Evolutionary conservation across 805 yeast genomes (phyloP).

Genomic region (Wickerhamiella nectarea): DNA sequence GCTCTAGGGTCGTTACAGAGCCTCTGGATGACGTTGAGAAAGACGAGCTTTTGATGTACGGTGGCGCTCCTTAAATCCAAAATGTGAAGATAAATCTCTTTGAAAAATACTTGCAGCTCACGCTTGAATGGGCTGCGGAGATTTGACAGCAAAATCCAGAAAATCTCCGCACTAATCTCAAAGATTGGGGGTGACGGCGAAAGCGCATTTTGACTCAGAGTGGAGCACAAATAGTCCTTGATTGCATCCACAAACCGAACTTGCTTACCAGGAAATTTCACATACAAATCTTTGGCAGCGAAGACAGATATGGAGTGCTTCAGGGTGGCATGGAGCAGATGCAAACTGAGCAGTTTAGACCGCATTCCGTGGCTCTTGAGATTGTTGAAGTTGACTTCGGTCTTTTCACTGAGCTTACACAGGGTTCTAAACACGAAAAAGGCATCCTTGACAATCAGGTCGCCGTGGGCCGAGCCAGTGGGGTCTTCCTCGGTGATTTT

Average conservation of each 20-base stretch:
- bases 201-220: conserved; percentile 83
- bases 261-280: conserved; percentile 25
- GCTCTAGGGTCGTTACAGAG: conserved; percentile 81
- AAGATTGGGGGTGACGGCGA: conserved; percentile 83
- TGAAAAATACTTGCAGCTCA: conserved; percentile 87
- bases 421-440: conserved; percentile 84
- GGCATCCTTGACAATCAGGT: conserved; percentile 73
- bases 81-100: conserved; percentile 87
- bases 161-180: conserved; percentile 81
- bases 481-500: conserved; percentile 23
- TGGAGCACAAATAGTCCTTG: conserved; percentile 68
- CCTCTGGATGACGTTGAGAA: conserved; percentile 66
- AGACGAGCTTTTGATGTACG: conserved; percentile 80
- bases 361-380: conserved; percentile 81
- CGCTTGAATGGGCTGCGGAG: conserved; percentile 77
- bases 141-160: conserved; percentile 76
- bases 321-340: conserved; percentile 72
- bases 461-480: conserved; percentile 42
- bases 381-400: conserved; percentile 53
- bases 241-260: conserved; percentile 62
- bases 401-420: conserved; percentile 83
- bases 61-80: conserved; percentile 86
- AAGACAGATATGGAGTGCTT: conserved; percentile 77
- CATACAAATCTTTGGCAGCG: conserved; percentile 29
- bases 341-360: conserved; percentile 77